These are phyloP conservation scores for Euptelea pleiosperma DNA, from an alignment of 164 flowering plant genomes.

Conservation along the genomic window DNA sequence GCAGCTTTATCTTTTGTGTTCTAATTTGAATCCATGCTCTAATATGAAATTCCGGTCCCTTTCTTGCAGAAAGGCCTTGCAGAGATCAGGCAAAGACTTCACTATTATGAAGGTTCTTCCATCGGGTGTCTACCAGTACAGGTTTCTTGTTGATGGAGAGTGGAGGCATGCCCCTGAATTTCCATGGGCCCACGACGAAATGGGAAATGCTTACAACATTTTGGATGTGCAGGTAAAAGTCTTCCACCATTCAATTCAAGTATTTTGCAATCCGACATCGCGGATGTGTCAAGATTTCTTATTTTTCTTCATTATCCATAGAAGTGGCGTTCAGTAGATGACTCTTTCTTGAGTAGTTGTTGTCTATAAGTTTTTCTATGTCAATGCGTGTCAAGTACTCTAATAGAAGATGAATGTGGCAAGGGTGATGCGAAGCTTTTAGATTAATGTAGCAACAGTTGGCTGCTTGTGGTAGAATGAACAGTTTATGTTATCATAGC, in stretches of 20 bases:
- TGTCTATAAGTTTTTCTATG: neutral
- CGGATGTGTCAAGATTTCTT: neutral
- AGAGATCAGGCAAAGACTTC: constrained; percentile 87
- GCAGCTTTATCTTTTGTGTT: neutral
- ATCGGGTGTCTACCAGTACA: constrained; percentile 83
- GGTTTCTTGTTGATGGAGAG: constrained; percentile 80
- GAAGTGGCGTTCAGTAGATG: neutral
- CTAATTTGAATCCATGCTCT: neutral
- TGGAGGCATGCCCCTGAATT: constrained; percentile 71
- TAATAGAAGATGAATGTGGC: too few relatives aligned
- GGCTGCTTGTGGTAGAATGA: neutral
- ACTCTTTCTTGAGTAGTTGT: constrained; percentile 1
- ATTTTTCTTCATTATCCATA: constrained; percentile 3
- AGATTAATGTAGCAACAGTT: too few relatives aligned
- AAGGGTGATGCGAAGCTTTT: too few relatives aligned
- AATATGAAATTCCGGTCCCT: constrained; percentile 2
- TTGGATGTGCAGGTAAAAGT: constrained; percentile 70
- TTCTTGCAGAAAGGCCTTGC: constrained; percentile 53
- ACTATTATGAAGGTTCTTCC: constrained; percentile 82
- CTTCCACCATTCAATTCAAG: neutral
- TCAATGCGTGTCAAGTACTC: too few relatives aligned
- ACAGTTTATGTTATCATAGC: neutral
- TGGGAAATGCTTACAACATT: constrained; percentile 60
- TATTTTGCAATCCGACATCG: neutral
- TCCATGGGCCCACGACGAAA: constrained; percentile 67